These are phyloP conservation scores for Amoeboaphelidium protococcarum DNA, from an alignment of 371 early-diverging fungal genomes.

Conservation along the genomic window DNA sequence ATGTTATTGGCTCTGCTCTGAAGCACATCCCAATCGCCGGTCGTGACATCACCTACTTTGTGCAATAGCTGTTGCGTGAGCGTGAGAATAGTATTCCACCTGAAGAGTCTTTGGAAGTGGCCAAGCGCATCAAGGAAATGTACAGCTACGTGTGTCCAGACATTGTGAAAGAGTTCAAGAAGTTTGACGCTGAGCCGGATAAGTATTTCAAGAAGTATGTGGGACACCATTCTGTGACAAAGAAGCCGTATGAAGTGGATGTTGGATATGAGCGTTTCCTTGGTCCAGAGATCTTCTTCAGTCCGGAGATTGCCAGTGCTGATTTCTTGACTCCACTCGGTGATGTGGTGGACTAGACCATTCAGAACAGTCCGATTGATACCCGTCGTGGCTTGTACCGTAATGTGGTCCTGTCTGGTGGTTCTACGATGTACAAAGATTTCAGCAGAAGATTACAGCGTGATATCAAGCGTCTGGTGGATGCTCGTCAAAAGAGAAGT, in stretches of 20 bases:
- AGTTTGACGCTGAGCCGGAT: slow-evolving; percentile 62
- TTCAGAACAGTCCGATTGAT: slow-evolving; percentile 89
- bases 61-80: slow-evolving; percentile 81
- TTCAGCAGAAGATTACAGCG: slow-evolving; percentile 80
- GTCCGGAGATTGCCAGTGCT: slow-evolving; percentile 86
- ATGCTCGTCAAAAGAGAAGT: slow-evolving; percentile 41
- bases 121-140: slow-evolving; percentile 79
- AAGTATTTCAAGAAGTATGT: slow-evolving; percentile 64
- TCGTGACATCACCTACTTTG: slow-evolving; percentile 82
- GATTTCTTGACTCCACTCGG: slow-evolving; percentile 87
- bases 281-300: slow-evolving; percentile 94
- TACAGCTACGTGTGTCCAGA: slow-evolving; percentile 87
- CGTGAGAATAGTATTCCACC: slow-evolving; percentile 84
- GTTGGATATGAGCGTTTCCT: slow-evolving; percentile 93
- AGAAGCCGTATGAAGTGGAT: slow-evolving; percentile 66
- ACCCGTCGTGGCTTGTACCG: slow-evolving; percentile 83
- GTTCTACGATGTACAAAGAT: slow-evolving; percentile 92
- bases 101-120: slow-evolving; percentile 76
- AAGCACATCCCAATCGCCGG: slow-evolving; percentile 96
- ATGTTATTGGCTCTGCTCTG: slow-evolving; percentile 85
- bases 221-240: slow-evolving; percentile 52
- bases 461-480: slow-evolving; percentile 70
- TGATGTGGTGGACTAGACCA: slow-evolving; percentile 76
- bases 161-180: slow-evolving; percentile 83
- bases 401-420: slow-evolving; percentile 93